Conservation (phyloP, 495 filamentous ascomycete genomes). For the Aspergillus sclerotioniger region DNA sequence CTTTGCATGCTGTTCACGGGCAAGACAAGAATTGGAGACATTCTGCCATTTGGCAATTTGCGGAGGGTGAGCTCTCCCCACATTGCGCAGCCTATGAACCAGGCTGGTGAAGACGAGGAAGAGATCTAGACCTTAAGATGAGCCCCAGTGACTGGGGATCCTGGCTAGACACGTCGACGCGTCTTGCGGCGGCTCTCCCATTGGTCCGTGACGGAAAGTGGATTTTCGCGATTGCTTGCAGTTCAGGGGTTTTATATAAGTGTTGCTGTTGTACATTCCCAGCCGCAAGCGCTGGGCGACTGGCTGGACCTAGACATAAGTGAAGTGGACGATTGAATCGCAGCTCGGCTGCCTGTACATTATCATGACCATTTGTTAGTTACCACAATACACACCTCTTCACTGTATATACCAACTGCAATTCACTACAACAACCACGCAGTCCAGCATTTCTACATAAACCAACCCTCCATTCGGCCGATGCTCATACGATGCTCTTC, state of each 20-base stretch:
- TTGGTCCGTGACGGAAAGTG: not conserved
- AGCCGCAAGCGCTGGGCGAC: not conserved
- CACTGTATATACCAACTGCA: not conserved
- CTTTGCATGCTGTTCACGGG: slow-evolving; percentile 86
- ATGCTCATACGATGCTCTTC: not conserved
- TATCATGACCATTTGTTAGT: not conserved
- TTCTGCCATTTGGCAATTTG: slow-evolving; percentile 83
- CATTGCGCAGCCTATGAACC: not conserved
- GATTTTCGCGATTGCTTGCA: not conserved
- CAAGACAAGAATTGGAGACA: slow-evolving; percentile 71
- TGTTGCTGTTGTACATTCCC: not conserved
- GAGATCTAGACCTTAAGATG: not conserved
- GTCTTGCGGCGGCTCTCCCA: not conserved
- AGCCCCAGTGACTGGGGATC: not conserved
- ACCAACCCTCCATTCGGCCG: not conserved
- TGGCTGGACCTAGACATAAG: not conserved
- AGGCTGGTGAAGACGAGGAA: slow-evolving; percentile 4
- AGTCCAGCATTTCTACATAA: too few species aligned
- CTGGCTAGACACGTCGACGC: not conserved
- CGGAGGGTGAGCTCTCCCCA: slow-evolving; percentile 44
- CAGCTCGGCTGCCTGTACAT: not conserved
- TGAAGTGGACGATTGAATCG: not conserved
- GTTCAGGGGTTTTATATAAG: not conserved
- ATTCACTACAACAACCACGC: too few species aligned
- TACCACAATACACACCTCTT: not conserved